phyloP scores from a whole-genome alignment of 495 filamentous ascomycete genomes.

The Pseudevernia furfuracea region DNA sequence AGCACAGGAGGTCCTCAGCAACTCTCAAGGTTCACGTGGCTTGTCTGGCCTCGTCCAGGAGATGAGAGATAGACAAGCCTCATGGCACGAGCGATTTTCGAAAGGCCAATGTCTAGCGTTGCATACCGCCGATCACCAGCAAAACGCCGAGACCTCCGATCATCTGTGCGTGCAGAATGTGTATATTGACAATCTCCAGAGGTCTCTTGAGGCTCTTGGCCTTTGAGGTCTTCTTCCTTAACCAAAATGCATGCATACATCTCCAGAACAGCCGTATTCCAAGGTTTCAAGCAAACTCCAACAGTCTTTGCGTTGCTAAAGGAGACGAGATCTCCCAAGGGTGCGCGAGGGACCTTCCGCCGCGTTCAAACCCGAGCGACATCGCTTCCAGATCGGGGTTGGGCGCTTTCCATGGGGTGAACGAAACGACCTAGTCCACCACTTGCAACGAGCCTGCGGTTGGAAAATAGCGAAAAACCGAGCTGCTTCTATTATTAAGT shows the following conservation, averaged over 20 bases:
- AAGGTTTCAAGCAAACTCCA: neutral
- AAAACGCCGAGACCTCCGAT: neutral
- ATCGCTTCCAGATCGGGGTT: neutral
- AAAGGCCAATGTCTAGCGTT: neutral
- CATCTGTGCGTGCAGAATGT: neutral
- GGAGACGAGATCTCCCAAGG: neutral
- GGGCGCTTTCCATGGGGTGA: neutral
- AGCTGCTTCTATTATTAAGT: neutral
- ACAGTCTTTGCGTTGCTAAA: neutral
- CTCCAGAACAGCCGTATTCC: neutral
- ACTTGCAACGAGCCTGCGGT: neutral
- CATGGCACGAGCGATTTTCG: constrained; percentile 14
- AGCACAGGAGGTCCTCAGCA: constrained; percentile 16
- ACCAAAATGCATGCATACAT: neutral
- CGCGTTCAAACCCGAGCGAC: neutral
- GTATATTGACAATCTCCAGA: constrained; percentile 7
- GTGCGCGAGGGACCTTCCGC: no score
- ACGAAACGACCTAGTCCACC: no score
- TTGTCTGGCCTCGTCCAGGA: constrained; percentile 14
- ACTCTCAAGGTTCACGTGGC: neutral
- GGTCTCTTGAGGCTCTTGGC: constrained; percentile 2
- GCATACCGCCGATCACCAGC: neutral
- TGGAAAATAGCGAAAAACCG: neutral
- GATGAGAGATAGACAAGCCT: constrained; percentile 15
- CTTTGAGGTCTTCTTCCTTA: neutral